phyloP scores from a whole-genome alignment of 129 eudicot genomes.

The Deinandra increscens region DNA sequence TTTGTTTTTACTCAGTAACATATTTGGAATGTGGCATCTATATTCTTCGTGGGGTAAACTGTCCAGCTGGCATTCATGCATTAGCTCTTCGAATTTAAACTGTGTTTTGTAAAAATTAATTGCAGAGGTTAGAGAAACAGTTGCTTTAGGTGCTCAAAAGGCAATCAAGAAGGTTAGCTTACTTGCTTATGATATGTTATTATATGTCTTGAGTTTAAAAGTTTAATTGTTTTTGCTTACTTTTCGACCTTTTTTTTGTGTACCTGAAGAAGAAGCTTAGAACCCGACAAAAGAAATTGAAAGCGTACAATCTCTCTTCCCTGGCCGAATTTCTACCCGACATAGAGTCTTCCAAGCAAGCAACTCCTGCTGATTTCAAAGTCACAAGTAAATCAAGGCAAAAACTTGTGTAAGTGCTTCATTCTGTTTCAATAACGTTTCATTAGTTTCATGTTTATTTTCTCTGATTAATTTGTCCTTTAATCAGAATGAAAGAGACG shows the following conservation, averaged over 20 bases:
- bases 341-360: slow-evolving; percentile 33
- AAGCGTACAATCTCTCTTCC: slow-evolving; percentile 74
- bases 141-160: slow-evolving; percentile 67
- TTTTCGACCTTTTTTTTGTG: not conserved
- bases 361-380: slow-evolving; percentile 44
- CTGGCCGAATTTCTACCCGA: slow-evolving; percentile 70
- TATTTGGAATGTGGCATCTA: not conserved
- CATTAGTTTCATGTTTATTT: not conserved
- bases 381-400: slow-evolving; percentile 67
- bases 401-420: slow-evolving; percentile 62
- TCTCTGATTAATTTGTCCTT: not conserved
- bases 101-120: not conserved
- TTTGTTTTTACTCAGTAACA: too few species aligned
- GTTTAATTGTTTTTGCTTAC: not conserved
- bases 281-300: slow-evolving; percentile 56
- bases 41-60: too few species aligned
- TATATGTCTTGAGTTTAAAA: not conserved
- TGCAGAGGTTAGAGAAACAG: slow-evolving; percentile 67
- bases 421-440: not conserved
- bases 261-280: slow-evolving; percentile 49
- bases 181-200: not conserved
- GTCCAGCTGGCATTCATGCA: too few species aligned
- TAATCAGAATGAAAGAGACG: slow-evolving; percentile 67
- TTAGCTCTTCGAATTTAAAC: not conserved
- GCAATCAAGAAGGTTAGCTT: slow-evolving; percentile 57